Percentiles rank a stretch among this genome's conserved stretches.
These are phyloP conservation scores for Dendrobium catenatum DNA, from an alignment of 106 monocot genomes.

Conservation along the genomic window DNA sequence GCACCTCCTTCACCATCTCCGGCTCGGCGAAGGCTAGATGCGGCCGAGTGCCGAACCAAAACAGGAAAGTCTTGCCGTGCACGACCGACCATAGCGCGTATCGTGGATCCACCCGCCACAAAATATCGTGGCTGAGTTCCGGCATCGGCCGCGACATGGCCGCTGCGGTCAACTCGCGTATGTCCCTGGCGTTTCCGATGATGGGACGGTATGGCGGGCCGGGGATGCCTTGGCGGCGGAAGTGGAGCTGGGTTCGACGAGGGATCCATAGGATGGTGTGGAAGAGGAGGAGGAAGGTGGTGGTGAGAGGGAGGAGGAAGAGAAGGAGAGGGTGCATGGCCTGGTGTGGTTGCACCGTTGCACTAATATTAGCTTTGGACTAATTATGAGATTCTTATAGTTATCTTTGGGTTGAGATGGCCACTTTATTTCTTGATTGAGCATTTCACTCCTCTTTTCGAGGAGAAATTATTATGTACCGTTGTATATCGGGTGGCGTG, in stretches of 20 bases:
- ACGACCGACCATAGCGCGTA: slow-evolving; percentile 2
- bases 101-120: slow-evolving; percentile 1
- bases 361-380: too few relatives aligned
- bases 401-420: too few relatives aligned
- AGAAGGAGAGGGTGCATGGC: not conserved
- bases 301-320: not conserved
- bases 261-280: slow-evolving; percentile 1
- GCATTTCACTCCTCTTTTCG: too few relatives aligned
- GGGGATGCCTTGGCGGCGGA: slow-evolving; percentile 11
- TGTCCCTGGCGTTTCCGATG: slow-evolving; percentile 7
- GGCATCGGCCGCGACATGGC: not conserved
- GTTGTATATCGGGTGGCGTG: too few relatives aligned
- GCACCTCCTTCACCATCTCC: slow-evolving; percentile 12
- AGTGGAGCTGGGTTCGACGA: not conserved
- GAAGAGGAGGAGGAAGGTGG: not conserved
- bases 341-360: not conserved
- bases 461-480: too few relatives aligned
- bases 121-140: not conserved
- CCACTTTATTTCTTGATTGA: too few relatives aligned
- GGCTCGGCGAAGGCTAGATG: slow-evolving; percentile 6
- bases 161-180: not conserved
- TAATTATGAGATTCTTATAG: too few relatives aligned
- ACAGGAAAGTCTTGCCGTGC: slow-evolving; percentile 1
- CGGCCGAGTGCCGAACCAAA: slow-evolving; percentile 11
- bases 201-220: slow-evolving; percentile 6